Evolutionary conservation across 768 basidiomycete species (phyloP).

Genomic region (Pulveroboletus sp.): DNA sequence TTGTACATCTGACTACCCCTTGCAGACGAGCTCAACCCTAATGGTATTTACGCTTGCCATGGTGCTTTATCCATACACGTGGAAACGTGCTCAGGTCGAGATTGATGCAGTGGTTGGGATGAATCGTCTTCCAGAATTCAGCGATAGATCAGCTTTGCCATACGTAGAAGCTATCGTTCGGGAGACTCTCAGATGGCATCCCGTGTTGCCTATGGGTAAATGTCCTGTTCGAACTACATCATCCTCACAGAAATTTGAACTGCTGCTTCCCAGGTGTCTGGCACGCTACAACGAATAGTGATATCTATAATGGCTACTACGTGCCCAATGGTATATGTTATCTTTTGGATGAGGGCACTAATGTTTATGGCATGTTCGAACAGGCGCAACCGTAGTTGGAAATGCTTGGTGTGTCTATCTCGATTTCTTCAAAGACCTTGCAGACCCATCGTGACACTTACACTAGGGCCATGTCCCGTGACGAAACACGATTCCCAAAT

Average conservation of each 20-base stretch:
- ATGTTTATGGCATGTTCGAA: background rate
- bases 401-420: conserved; percentile 15
- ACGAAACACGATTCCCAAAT: too few relatives aligned
- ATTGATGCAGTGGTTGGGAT: conserved; percentile 22
- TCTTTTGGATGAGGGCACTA: too few relatives aligned
- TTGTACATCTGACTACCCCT: background rate
- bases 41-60: background rate
- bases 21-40: background rate
- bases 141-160: conserved; percentile 10
- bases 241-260: background rate
- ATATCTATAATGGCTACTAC: conserved; percentile 30
- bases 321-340: conserved; percentile 29
- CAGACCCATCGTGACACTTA: too few relatives aligned
- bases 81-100: conserved; percentile 17
- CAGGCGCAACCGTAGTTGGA: conserved; percentile 11
- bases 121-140: conserved; percentile 24
- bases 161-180: conserved; percentile 2
- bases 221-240: background rate
- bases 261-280: conserved; percentile 1
- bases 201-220: background rate
- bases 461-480: conserved; percentile 9
- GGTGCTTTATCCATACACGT: background rate
- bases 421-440: too few relatives aligned
- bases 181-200: conserved; percentile 1
- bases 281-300: conserved; percentile 20